Evolutionary conservation across 1,284 basidiomycete species (phyloP).

Genomic region (Cutaneotrichosporon cavernicola): DNA sequence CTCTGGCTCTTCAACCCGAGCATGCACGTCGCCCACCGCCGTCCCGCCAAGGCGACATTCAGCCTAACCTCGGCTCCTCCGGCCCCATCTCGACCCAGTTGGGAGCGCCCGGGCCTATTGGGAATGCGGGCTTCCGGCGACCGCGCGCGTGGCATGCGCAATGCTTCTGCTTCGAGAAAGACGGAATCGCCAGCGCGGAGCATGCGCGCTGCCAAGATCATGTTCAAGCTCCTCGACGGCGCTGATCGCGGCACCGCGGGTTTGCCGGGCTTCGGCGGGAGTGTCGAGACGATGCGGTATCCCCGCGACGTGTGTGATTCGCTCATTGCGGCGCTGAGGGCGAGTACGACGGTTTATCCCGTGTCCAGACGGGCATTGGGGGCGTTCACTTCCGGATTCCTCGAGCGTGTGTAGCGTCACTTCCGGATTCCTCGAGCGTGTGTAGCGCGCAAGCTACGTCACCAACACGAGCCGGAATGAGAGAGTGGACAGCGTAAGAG

Average conservation of each 20-base stretch:
- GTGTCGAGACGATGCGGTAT: conserved; percentile 43
- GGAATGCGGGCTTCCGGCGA: conserved; percentile 7
- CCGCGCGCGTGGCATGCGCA: not conserved
- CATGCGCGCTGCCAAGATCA: conserved; percentile 39
- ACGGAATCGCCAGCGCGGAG: not conserved
- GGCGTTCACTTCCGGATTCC: conserved; percentile 43
- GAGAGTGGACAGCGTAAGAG: not conserved
- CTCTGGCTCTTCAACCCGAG: conserved; percentile 90
- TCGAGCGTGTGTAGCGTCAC: conserved; percentile 40
- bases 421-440: conserved; percentile 45
- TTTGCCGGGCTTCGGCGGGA: conserved; percentile 21
- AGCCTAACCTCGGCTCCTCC: not conserved
- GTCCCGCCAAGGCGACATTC: conserved; percentile 12
- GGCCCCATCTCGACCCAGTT: not conserved
- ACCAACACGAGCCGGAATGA: too few relatives aligned
- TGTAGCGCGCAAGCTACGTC: conserved; percentile 6
- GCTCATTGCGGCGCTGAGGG: conserved; percentile 31
- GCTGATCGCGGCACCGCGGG: conserved; percentile 13
- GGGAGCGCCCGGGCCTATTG: not conserved
- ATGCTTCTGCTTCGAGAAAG: not conserved
- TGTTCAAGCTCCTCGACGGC: conserved; percentile 37
- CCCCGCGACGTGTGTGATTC: conserved; percentile 34
- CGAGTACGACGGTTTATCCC: conserved; percentile 40
- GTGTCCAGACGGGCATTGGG: conserved; percentile 34
- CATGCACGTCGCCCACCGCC: conserved; percentile 67